These are phyloP conservation scores for Teunomyces funiuensis DNA, from an alignment of 805 yeast species.

Conservation along the genomic window DNA sequence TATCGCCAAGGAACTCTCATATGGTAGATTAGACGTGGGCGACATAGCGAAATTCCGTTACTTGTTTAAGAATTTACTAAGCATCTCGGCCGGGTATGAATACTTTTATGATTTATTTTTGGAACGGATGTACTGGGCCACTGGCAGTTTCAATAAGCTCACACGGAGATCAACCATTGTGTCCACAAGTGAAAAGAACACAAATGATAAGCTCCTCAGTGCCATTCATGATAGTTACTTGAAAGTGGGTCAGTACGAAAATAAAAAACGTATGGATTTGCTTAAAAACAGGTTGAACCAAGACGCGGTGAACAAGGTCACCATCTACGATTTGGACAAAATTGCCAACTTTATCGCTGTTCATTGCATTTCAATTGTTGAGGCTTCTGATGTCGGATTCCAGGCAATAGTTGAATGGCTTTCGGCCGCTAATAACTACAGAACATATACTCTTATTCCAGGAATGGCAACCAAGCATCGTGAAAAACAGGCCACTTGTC, in stretches of 20 bases:
- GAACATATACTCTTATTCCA: constrained; percentile 20
- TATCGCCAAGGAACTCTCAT: constrained; percentile 24
- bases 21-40: constrained; percentile 26
- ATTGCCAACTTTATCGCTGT: constrained; percentile 21
- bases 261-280: constrained; percentile 17
- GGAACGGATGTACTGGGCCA: constrained; percentile 24
- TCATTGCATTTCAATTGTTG: constrained; percentile 17
- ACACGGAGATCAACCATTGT: constrained; percentile 7
- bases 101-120: constrained; percentile 28
- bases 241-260: constrained; percentile 30
- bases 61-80: constrained; percentile 21
- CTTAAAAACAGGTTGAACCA: constrained; percentile 16
- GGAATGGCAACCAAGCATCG: constrained; percentile 10
- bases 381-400: constrained; percentile 17
- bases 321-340: constrained; percentile 24
- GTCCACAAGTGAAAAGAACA: background rate
- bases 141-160: constrained; percentile 11
- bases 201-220: constrained; percentile 23
- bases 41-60: constrained; percentile 28
- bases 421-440: constrained; percentile 27
- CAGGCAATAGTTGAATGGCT: constrained; percentile 24
- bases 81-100: constrained; percentile 23
- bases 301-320: constrained; percentile 13
- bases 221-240: constrained; percentile 28
- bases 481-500: constrained; percentile 15